A percentile compares a stretch with the other conserved stretches of the same genome.
These are phyloP conservation scores for Aethionema arabicum DNA, from an alignment of 345 rosid species.

Conservation along the genomic window DNA sequence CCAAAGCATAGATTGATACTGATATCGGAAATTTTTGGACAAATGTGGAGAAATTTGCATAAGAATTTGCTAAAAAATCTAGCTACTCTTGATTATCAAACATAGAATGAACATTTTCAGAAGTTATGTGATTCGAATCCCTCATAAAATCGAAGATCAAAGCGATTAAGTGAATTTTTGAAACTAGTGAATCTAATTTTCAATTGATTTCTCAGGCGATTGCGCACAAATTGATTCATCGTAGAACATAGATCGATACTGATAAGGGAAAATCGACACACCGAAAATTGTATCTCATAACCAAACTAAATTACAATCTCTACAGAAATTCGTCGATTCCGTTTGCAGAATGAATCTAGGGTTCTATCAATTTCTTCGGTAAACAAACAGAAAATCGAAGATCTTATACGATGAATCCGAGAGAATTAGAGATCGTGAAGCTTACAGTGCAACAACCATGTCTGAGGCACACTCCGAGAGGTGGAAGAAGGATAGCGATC, in stretches of 20 bases:
- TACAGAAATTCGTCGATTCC: neutral
- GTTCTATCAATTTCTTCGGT: neutral
- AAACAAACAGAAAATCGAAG: neutral
- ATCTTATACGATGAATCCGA: conserved; percentile 1
- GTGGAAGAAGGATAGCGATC: conserved; percentile 81
- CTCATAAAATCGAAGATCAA: too few species aligned
- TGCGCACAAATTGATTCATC: neutral
- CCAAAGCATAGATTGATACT: neutral
- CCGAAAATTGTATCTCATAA: neutral
- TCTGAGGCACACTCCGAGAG: conserved; percentile 83
- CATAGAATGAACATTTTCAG: too few species aligned
- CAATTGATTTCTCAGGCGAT: neutral
- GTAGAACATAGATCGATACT: too few species aligned
- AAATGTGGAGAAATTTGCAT: too few species aligned
- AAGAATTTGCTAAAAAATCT: too few species aligned
- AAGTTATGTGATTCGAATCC: too few species aligned
- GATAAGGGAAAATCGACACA: neutral
- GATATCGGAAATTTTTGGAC: too few species aligned
- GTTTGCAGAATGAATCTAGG: too few species aligned
- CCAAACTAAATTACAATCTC: neutral
- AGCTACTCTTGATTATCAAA: too few species aligned
- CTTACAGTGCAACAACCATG: conserved; percentile 88
- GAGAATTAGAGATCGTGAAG: conserved; percentile 5
- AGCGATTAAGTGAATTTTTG: too few species aligned
- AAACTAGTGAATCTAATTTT: conserved; percentile 1